phyloP scores from a whole-genome alignment of 768 basidiomycete species.

The Austroboletus eburneus region DNA sequence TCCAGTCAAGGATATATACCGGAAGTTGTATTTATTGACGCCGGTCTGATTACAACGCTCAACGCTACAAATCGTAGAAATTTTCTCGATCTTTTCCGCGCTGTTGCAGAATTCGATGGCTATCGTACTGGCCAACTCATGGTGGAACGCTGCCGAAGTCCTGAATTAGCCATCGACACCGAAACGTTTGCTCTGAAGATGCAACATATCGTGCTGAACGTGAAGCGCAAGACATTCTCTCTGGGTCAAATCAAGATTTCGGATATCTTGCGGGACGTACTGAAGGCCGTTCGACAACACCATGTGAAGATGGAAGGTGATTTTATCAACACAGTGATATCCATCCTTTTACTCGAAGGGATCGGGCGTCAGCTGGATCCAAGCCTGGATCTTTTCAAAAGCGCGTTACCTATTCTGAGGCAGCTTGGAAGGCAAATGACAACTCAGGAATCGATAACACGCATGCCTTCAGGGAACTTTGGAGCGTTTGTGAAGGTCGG shows the following conservation, averaged over 20 bases:
- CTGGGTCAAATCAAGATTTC: conserved; percentile 96
- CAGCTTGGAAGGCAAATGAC: conserved; percentile 93
- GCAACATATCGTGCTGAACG: conserved; percentile 89
- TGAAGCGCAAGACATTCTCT: conserved; percentile 96
- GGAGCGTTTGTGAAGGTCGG: conserved; percentile 87
- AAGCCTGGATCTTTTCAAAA: conserved; percentile 88
- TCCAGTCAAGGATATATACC: conserved; percentile 77
- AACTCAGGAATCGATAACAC: conserved; percentile 55
- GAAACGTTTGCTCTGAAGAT: conserved; percentile 98
- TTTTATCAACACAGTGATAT: conserved; percentile 97
- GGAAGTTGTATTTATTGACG: conserved; percentile 94
- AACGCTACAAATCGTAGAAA: conserved; percentile 79
- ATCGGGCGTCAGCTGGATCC: conserved; percentile 95
- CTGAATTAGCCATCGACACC: conserved; percentile 83
- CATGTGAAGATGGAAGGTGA: conserved; percentile 99
- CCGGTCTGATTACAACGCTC: conserved; percentile 89
- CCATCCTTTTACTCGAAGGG: conserved; percentile 89
- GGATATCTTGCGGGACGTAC: conserved; percentile 86
- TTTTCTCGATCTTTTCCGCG: conserved; percentile 95
- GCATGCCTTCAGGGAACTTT: conserved; percentile 66
- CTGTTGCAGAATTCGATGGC: conserved; percentile 95
- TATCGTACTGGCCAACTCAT: conserved; percentile 94
- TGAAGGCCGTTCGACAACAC: conserved; percentile 80
- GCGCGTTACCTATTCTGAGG: conserved; percentile 88
- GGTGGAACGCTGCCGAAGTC: conserved; percentile 90